Evolutionary conservation across 192 early-diverging fungal genomes (phyloP), one percentile per base, ranked within the genome.

Genomic region (Umbelopsis isabellina): DNA sequence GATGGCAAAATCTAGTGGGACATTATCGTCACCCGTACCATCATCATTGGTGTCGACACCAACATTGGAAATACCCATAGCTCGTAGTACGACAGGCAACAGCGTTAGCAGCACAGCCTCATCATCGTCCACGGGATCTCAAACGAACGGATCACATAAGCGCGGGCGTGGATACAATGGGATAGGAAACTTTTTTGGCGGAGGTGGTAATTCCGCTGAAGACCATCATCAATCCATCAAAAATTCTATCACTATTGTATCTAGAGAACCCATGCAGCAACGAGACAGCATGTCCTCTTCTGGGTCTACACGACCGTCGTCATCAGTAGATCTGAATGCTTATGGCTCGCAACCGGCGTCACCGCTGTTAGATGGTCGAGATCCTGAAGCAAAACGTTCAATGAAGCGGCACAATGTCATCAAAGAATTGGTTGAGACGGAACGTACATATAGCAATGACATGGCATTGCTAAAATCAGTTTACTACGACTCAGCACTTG

Each of bases 341-440:
- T 58, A 35, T n/a, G 44, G 21, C 21, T 51, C 61, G 2, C 49
- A 49, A 22, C 70, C 70, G 2, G 35, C 49, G 25, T 65, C 73
- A 10, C 68, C 73, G 23, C 70, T 72, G 37, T 45, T 69, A 13
- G 67, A 68, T 41, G 67, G 71, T 33, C 37, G 22, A 30, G 53
- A 79, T 20, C 46, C 64, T 49, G 46, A 16, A 13, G 48, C 21
- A 4, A 47, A 61, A 21, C 21, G 50, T 7, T 48, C 44, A 18
- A 66, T 44, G 27, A 95, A 95, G 79, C 81, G 91, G 18, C 80
- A 85, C 37, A 85, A 87, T 46, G 89, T 95, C 35, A 77, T 94
- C 13, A 82, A 85, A 48, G 95, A 97, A 66, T 75, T 97, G 46
- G 75, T 93, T 0, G 84, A 88, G 37, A 95, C 95, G 1, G 95